A percentile compares a stretch with the other conserved stretches of the same genome.
phyloP scores from a whole-genome alignment of 148 eudicot genomes.

The Amaranthus palmeri region DNA sequence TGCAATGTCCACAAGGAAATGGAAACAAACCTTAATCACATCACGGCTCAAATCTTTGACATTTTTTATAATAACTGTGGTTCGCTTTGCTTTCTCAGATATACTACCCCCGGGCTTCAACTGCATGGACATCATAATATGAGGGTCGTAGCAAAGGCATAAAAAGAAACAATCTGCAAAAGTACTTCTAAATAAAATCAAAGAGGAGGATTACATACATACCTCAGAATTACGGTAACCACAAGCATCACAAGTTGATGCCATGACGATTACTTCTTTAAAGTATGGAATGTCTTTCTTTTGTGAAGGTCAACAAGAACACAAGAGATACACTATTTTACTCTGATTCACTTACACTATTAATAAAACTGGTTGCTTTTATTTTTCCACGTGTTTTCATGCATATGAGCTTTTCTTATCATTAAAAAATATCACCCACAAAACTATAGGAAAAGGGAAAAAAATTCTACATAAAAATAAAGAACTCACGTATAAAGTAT shows the following conservation, averaged over 20 bases:
- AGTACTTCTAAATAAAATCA: background rate
- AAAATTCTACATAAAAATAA: background rate
- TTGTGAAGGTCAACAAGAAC: slow-evolving; percentile 46
- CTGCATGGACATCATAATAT: slow-evolving; percentile 36
- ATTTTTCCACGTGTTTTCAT: background rate
- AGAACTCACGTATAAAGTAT: background rate
- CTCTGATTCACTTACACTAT: background rate
- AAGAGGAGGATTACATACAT: slow-evolving; percentile 11
- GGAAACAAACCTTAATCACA: slow-evolving; percentile 76
- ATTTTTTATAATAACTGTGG: slow-evolving; percentile 57
- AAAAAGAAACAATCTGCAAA: background rate
- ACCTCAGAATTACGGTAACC: slow-evolving; percentile 98
- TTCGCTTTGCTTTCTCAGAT: slow-evolving; percentile 79
- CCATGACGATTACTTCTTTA: slow-evolving; percentile 98
- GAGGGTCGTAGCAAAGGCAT: background rate
- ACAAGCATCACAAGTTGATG: slow-evolving; percentile 87
- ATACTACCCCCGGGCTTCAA: slow-evolving; percentile 86
- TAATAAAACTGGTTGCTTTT: background rate
- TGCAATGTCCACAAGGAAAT: background rate
- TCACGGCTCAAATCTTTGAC: slow-evolving; percentile 75
- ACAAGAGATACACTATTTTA: background rate
- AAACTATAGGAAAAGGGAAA: background rate
- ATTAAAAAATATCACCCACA: slow-evolving; percentile 1
- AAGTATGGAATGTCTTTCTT: slow-evolving; percentile 83
- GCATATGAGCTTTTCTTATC: background rate